Percentiles rank a stretch among this genome's conserved stretches.
phyloP scores from a whole-genome alignment of 2,329 filamentous ascomycete genomes.

The Polytolypa hystricis region DNA sequence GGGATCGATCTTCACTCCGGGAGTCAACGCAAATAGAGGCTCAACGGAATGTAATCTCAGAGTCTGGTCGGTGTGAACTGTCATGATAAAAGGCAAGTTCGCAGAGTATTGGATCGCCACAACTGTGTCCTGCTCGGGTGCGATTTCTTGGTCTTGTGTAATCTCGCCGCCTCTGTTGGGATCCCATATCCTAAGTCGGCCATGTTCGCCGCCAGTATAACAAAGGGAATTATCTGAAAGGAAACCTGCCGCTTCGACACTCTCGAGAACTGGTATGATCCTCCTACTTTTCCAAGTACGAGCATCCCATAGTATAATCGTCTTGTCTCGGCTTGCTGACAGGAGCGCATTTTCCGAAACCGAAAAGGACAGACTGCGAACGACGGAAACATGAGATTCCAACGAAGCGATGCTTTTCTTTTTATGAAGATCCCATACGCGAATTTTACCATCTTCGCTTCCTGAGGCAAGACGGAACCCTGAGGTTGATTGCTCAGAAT shows the following conservation, averaged over 20 bases:
- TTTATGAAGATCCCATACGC: constrained; percentile 85
- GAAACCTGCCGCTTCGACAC: constrained; percentile 75
- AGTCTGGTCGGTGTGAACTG: constrained; percentile 82
- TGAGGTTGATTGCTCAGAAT: constrained; percentile 32
- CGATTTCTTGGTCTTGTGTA: constrained; percentile 58
- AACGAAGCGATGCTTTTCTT: constrained; percentile 64
- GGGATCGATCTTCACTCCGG: constrained; percentile 41
- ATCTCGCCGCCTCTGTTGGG: constrained; percentile 66
- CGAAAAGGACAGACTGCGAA: constrained; percentile 78
- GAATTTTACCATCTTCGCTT: constrained; percentile 84
- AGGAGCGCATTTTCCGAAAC: constrained; percentile 62
- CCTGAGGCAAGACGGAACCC: constrained; percentile 78
- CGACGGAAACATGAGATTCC: constrained; percentile 89
- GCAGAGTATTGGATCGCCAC: constrained; percentile 58
- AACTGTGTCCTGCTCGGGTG: constrained; percentile 54
- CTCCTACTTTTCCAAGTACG: constrained; percentile 72
- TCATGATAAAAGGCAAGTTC: constrained; percentile 59
- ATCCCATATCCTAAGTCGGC: constrained; percentile 73
- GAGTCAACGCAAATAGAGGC: constrained; percentile 24
- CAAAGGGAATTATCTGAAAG: constrained; percentile 58
- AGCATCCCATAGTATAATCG: constrained; percentile 82
- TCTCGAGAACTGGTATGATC: constrained; percentile 74
- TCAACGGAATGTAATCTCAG: constrained; percentile 58
- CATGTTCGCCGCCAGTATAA: constrained; percentile 76
- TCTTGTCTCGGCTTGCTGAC: constrained; percentile 84